A percentile compares a stretch with the other conserved stretches of the same genome.
Evolutionary conservation across 352 stramenopile genomes (phyloP).

Genomic region (Globisporangium mamillatum): DNA sequence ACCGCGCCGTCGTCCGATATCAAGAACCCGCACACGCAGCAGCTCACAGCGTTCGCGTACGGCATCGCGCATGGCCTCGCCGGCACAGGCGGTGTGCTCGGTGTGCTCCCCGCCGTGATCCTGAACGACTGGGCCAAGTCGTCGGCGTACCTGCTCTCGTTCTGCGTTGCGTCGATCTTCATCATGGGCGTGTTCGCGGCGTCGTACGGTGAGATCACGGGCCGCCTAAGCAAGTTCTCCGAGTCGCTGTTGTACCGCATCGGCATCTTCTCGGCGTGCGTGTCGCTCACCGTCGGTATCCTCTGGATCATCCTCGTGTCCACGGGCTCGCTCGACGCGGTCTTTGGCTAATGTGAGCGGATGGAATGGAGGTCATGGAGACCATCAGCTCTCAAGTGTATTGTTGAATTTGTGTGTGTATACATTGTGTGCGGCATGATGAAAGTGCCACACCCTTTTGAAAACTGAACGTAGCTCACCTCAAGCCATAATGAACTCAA

Average conservation of each 20-base stretch:
- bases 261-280: constrained; percentile 50
- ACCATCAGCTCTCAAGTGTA: not conserved
- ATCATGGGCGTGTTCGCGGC: constrained; percentile 86
- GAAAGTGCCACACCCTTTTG: not conserved
- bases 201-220: constrained; percentile 66
- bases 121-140: constrained; percentile 62
- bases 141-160: constrained; percentile 71
- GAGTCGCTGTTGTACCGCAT: constrained; percentile 44
- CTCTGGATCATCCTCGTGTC: constrained; percentile 60
- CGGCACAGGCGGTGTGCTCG: constrained; percentile 51
- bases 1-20: constrained; percentile 38
- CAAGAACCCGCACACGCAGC: constrained; percentile 43
- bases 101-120: constrained; percentile 76
- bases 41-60: constrained; percentile 56
- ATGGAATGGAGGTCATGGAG: not conserved
- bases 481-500: not conserved
- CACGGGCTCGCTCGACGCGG: constrained; percentile 45
- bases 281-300: constrained; percentile 56
- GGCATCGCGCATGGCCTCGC: constrained; percentile 25
- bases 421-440: not conserved
- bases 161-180: constrained; percentile 81
- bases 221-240: constrained; percentile 33
- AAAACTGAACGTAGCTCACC: not conserved
- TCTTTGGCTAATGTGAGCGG: not conserved
- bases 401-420: not conserved